Evolutionary conservation across 2,329 filamentous ascomycete species (phyloP), one percentile per base, ranked within the genome.

Genomic region (Colletotrichum orchidophilum): DNA sequence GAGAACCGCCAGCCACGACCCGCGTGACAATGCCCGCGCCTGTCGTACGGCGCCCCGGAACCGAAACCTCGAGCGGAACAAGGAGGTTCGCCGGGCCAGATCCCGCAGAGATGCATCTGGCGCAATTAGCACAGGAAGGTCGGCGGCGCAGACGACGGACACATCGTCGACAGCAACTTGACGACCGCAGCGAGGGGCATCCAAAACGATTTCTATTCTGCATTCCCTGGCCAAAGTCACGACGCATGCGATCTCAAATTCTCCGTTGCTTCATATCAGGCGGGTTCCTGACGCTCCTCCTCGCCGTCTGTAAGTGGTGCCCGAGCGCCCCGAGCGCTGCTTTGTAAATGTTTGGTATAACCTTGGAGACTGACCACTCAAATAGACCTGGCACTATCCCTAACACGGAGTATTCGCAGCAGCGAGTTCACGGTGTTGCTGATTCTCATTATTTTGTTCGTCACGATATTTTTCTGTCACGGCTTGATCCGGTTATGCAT

Each of bases 381-480:
- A n/a, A 26, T 65, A 96, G 94, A 96, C 78, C 87, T 97, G 74
- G 89, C 89, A 5, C 87, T 97, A 54, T 88, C 91, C 24, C 84
- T 95, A 54, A 91, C 92, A 3, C 86, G 89, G 72, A 88, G 88
- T 50, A 85, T 90, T 71, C 84, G 88, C 61, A 88, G 88, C 52
- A 89, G 89, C 78, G 92, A 94, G 80, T 92, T 97, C 77, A 93
- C 94, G 76, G 89, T 97, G 70, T 85, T 97, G 63, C 87, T 97
- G 71, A 91, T 97, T 67, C 86, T 97, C 63, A 86, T 95, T 74
- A 91, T 97, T 68, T 82, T 97, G 62, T 84, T 92, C 63, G 87
- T 92, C 39, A 91, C 92, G 2, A 89, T 96, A 74, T 90, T 97
- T 81, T 96, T 97, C 85, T 92, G 90, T 77, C 94, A 97, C 81